Conservation (phyloP, 2,329 filamentous ascomycete genomes). For the Zopfia rhizophila region DNA sequence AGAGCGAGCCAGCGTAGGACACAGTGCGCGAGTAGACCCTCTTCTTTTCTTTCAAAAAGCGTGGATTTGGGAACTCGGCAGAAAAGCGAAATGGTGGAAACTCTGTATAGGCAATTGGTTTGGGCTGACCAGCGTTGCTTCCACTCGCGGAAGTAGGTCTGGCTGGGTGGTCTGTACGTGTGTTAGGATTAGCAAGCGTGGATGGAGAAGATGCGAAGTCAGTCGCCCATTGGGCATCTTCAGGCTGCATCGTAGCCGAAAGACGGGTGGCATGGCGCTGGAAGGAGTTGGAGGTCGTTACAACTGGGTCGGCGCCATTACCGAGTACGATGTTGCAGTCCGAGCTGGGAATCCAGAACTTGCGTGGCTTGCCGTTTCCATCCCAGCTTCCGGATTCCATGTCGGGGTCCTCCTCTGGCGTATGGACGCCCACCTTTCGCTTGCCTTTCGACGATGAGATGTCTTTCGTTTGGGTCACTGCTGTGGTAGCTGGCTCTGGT, state of each 20-base stretch:
- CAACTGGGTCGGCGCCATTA: constrained; percentile 63
- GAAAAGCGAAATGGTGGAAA: constrained; percentile 69
- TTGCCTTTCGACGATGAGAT: constrained; percentile 56
- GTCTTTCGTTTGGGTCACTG: constrained; percentile 33
- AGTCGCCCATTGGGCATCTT: constrained; percentile 66
- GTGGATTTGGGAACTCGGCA: constrained; percentile 67
- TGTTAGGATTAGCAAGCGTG: constrained; percentile 48
- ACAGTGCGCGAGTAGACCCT: constrained; percentile 68
- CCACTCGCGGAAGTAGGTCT: constrained; percentile 49
- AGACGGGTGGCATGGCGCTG: constrained; percentile 59
- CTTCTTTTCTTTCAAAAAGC: constrained; percentile 67
- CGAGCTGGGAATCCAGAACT: constrained; percentile 67
- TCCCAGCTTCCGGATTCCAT: constrained; percentile 64
- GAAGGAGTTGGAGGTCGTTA: constrained; percentile 58
- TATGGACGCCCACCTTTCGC: constrained; percentile 41
- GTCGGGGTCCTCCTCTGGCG: constrained; percentile 37
- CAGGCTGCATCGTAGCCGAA: constrained; percentile 63
- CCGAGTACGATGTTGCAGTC: constrained; percentile 68
- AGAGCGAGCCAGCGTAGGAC: constrained; percentile 67
- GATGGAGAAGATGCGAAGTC: constrained; percentile 63
- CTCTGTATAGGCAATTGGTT: constrained; percentile 61
- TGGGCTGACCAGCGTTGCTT: constrained; percentile 47
- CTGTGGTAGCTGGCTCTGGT: constrained; percentile 44
- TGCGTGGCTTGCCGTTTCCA: constrained; percentile 63
- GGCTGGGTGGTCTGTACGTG: constrained; percentile 36